Evolutionary conservation across 1,139 yeast genomes (phyloP), one percentile per base, ranked within the genome.

Genomic region (Hemisphaericaspora subhashii): DNA sequence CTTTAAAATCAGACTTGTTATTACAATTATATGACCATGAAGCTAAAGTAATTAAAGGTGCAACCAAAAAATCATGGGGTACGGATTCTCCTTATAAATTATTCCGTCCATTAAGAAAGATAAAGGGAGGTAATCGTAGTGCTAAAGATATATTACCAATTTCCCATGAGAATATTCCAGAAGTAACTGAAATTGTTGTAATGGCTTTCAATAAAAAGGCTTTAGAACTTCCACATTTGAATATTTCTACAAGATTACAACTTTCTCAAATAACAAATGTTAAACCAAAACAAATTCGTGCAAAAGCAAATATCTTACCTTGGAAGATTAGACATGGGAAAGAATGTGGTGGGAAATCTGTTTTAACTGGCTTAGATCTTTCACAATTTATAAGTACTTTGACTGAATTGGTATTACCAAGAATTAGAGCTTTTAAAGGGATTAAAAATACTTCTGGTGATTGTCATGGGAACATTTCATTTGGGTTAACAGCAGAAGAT

Each of bases 231-330:
- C 75, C 81, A 33, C 83, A 89, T 67, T 73, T 82, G 45, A 87
- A 89, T 35, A 79, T 90, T 43, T 77, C 92, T 25, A 88, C 95
- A 13, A 72, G 82, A 46, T 72, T 88, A 46, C 95, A 87, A 62
- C 62, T 94, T 41, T 95, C 95, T 50, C 98, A 92, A 61, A 86
- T 94, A 55, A 90, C 98, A 24, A 96, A 96, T 48, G 82, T 77
- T 49, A 87, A 88, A 61, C 90, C 98, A 31, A 72, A 75, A 48
- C 75, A 83, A 28, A 71, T 88, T 23, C 84, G 72, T 58, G 84
- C 95, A 34, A 86, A 79, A 55, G 74, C 86, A 11, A 89, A 89
- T 62, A 87, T 88, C 35, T 85, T 92, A 39, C 78, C 81, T 31
- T 90, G 97, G 96, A 83, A 83, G 52, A 75, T 89, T 41, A 81